Evolutionary conservation across 345 rosid species (phyloP), one percentile per base, ranked within the genome.

Genomic region (Diplotaxis tenuifolia): DNA sequence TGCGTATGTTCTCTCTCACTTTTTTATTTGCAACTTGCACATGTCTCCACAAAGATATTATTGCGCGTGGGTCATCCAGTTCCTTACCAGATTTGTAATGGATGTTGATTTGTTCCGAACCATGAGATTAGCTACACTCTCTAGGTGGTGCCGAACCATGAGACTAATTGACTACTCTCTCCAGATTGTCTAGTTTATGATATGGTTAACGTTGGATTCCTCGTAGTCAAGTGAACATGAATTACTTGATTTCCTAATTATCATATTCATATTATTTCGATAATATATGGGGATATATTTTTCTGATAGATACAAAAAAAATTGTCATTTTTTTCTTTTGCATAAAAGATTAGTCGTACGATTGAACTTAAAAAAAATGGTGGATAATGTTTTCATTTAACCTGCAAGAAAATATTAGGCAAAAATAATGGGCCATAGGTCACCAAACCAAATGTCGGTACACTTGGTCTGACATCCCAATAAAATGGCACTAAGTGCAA

Each of bases 121-220:
- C 58, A 53, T 53, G 58, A 53, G 58, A 21, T 53, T 53, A 53
- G 58, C 15, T 21, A 42, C n/a, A n/a, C n/a, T n/a, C n/a, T n/a
- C n/a, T n/a, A n/a, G n/a, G n/a, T n/a, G n/a, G n/a, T n/a, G n/a
- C n/a, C n/a, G n/a, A n/a, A n/a, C n/a, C n/a, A n/a, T n/a, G n/a
- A n/a, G n/a, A n/a, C n/a, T n/a, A n/a, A n/a, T n/a, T n/a, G n/a
- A n/a, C n/a, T n/a, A n/a, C n/a, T n/a, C n/a, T n/a, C n/a, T n/a
- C n/a, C n/a, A n/a, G n/a, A n/a, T n/a, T n/a, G n/a, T n/a, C n/a
- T n/a, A n/a, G n/a, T n/a, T n/a, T n/a, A n/a, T n/a, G n/a, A n/a
- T n/a, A n/a, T n/a, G n/a, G n/a, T n/a, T n/a, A n/a, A n/a, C n/a
- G n/a, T n/a, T n/a, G n/a, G n/a, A n/a, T n/a, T n/a, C n/a, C n/a